Evolutionary conservation across 2,329 filamentous ascomycete species (phyloP).

Genomic region (Diaporthe destruens): DNA sequence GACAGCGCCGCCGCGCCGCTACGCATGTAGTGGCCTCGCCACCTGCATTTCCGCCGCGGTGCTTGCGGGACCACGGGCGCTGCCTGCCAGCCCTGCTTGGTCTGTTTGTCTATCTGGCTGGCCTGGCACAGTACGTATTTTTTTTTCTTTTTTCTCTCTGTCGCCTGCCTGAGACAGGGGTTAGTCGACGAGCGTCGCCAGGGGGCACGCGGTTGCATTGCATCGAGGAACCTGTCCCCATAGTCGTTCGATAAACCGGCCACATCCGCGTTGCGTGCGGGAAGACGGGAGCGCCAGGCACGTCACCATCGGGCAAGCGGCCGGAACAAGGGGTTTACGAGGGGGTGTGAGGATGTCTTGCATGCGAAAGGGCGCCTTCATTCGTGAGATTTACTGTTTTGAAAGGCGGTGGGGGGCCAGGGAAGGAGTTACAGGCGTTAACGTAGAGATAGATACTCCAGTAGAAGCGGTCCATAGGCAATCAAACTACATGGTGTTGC

Average conservation of each 20-base stretch:
- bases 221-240: not conserved
- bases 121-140: not conserved
- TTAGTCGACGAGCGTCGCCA: conserved; percentile 3
- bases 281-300: conserved; percentile 1
- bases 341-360: conserved; percentile 1
- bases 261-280: conserved; percentile 18
- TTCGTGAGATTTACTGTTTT: not conserved
- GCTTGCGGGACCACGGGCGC: conserved; percentile 6
- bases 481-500: not conserved
- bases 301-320: conserved; percentile 9
- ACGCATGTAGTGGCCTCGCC: conserved; percentile 15
- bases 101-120: not conserved
- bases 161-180: not conserved
- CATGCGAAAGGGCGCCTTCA: not conserved
- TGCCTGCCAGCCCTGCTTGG: not conserved
- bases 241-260: conserved; percentile 26
- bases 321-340: not conserved
- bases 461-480: not conserved
- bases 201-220: conserved; percentile 25
- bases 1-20: conserved; percentile 12
- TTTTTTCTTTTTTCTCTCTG: no score
- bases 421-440: not conserved
- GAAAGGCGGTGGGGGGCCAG: not conserved
- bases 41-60: conserved; percentile 14
- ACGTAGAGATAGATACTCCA: not conserved